These are phyloP conservation scores for Tuber magnatum DNA, from an alignment of 495 filamentous ascomycete genomes.

Conservation along the genomic window DNA sequence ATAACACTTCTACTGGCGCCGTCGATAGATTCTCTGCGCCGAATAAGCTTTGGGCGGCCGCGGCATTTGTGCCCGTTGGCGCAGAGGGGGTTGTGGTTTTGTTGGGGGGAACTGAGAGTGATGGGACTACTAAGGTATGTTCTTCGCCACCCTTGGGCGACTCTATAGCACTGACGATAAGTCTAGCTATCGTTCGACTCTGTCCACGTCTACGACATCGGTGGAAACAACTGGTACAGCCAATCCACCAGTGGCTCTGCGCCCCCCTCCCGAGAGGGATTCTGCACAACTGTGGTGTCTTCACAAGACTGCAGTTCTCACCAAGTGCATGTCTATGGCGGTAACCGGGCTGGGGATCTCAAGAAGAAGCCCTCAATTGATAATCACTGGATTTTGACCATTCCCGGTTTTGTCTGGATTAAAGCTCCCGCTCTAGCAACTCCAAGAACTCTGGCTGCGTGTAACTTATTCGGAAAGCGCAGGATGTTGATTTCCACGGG, in stretches of 20 bases:
- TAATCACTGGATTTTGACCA: conserved; percentile 67
- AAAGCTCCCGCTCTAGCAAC: conserved; percentile 39
- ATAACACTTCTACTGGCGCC: conserved; percentile 7
- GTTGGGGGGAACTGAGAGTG: conserved; percentile 12
- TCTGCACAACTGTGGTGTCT: conserved; percentile 60
- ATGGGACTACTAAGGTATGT: conserved; percentile 1
- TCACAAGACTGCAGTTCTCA: conserved; percentile 60
- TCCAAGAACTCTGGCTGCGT: neutral
- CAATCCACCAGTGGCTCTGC: conserved; percentile 56
- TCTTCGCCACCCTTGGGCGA: neutral
- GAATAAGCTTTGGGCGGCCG: conserved; percentile 6
- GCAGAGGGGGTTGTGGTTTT: conserved; percentile 9
- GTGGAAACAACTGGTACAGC: conserved; percentile 61
- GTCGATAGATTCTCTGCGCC: neutral
- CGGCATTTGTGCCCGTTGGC: conserved; percentile 5
- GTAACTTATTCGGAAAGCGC: conserved; percentile 12
- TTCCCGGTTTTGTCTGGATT: conserved; percentile 66
- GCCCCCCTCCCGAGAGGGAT: conserved; percentile 57
- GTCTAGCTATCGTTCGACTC: conserved; percentile 37
- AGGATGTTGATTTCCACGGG: conserved; percentile 15
- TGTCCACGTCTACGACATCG: conserved; percentile 68
- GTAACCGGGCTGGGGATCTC: conserved; percentile 42
- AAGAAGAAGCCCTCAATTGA: conserved; percentile 17
- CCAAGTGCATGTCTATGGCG: conserved; percentile 66
- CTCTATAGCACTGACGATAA: neutral